Base-by-base conservation (phyloP, 106 monocot species). In the Dendrobium huoshanense region DNA sequence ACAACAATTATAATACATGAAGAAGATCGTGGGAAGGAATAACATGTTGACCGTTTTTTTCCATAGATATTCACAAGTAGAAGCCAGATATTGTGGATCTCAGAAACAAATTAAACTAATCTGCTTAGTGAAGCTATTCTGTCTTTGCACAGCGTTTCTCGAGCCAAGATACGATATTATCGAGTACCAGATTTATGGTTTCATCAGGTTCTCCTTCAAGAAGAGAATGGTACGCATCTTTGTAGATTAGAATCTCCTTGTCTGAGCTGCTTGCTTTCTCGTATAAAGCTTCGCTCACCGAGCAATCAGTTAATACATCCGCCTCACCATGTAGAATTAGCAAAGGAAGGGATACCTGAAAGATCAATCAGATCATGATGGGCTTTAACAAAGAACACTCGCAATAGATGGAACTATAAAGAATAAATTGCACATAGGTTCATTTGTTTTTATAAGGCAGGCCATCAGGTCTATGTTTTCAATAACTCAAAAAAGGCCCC, bases 121-220 rank as follows among this genome's bases (percentile, higher is more conserved):
- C 45, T 31, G 31, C 31, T 45, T 45, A 45, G 76, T 49, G 75
- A 27, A 43, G 15, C 42, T 83, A 29, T 41, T 78, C 78, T 73
- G 42, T 20, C n/a, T 43, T 74, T n/a, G 41, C 24, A 48, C 78
- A 80, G 68, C 79, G 96, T 20, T 58, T 72, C 11, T 90, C 84
- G 33, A 96, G 82, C 96, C 96, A 96, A 79, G 84, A 85, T 1
- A 92, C 77, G 54, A 96, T 92, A 75, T 96, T 88, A 77, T 89
- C 85, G 9, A 96, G 87, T 75, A 93, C 92, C 55, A 73, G 87
- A 75, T 86, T 94, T 72, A 96, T 96, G 43, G 81, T 78, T 75
- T 96, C 92, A 72, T 96, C 96, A 19, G 93, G 54, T 79, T 96
- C 96, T 13, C 96, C 96, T 90, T 94, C 96, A 4, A 96, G 86